Evolutionary conservation across 305 asterid genomes (phyloP), one percentile per base, ranked within the genome.

Genomic region (Fraxinus latifolia): DNA sequence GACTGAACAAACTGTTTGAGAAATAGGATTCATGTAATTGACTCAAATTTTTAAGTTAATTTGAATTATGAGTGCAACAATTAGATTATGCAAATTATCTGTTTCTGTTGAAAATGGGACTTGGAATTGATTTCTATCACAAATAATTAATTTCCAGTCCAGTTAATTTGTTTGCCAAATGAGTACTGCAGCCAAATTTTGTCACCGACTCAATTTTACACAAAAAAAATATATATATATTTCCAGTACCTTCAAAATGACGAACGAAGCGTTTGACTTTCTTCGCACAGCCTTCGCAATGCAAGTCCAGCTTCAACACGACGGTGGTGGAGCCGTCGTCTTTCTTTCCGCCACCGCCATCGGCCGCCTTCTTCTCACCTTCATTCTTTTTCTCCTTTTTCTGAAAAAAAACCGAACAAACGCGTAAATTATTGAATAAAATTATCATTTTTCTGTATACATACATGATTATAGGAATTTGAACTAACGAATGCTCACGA

Each of bases 261-360:
- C 86, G 85, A 76, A 94, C 74, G 32, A 85, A 85, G 77, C 97
- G 97, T 81, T 89, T 89, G 94, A 94, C 97, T 89, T 94, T 94
- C 85, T 90, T 91, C 25, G 98, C 96, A 80, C 98, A 94, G 65
- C 97, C 97, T 84, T 91, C 96, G 87, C 98, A 94, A 92, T 94
- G 98, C 86, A 94, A 94, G 78, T 94, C 98, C 76, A 93, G 81
- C 86, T 93, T 93, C 88, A 93, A 74, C 32, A 92, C 91, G 83
- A 89, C 92, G 81, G 88, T 39, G 84, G 80, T 50, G 9, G 90
- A 77, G 6, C 79, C 90, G 17, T 21, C 91, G 2, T 78, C 89
- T 83, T 86, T 88, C 83, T 87, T 82, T 9, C 75, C 93, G 29
- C 85, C 95, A 55, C 70, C 86, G 7, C 80, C 93, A 1, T 55